Percentiles rank a stretch among this genome's conserved stretches.
phyloP scores from a whole-genome alignment of 768 basidiomycete species.

The Psilocybe azurescens region DNA sequence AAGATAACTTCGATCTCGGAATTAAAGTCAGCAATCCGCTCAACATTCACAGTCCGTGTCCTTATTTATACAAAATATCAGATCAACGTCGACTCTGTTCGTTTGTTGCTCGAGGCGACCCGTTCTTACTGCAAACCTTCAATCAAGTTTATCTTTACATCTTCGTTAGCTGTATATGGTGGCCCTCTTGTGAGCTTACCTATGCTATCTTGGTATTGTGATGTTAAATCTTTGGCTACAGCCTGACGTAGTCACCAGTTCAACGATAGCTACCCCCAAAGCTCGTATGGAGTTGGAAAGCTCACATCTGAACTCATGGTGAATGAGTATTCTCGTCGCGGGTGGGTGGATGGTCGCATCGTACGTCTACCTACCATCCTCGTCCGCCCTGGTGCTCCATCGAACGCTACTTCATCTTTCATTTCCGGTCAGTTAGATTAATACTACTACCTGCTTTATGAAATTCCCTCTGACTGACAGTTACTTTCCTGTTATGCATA shows the following conservation, averaged over 20 bases:
- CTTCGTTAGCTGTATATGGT: conserved; percentile 64
- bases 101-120: conserved; percentile 44
- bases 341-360: conserved; percentile 63
- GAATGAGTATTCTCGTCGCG: conserved; percentile 64
- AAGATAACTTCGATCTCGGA: conserved; percentile 65
- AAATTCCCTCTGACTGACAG: neutral
- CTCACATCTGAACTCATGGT: conserved; percentile 59
- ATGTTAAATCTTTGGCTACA: neutral
- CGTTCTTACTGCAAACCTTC: conserved; percentile 31
- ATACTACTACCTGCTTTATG: neutral
- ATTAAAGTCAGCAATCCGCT: conserved; percentile 36
- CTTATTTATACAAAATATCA: conserved; percentile 14
- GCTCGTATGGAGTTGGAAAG: conserved; percentile 63
- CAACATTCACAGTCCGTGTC: neutral
- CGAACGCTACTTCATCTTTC: conserved; percentile 60
- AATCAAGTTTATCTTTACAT: conserved; percentile 64
- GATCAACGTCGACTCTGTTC: conserved; percentile 65
- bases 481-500: conserved; percentile 15
- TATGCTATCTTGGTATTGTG: neutral
- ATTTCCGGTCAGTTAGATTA: conserved; percentile 47
- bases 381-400: conserved; percentile 58
- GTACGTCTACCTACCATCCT: conserved; percentile 65
- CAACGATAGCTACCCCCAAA: conserved; percentile 59
- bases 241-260: conserved; percentile 50
- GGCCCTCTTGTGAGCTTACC: conserved; percentile 45